phyloP scores from a whole-genome alignment of 1,139 yeast genomes.

The Debaryomycetaceae sp. region DNA sequence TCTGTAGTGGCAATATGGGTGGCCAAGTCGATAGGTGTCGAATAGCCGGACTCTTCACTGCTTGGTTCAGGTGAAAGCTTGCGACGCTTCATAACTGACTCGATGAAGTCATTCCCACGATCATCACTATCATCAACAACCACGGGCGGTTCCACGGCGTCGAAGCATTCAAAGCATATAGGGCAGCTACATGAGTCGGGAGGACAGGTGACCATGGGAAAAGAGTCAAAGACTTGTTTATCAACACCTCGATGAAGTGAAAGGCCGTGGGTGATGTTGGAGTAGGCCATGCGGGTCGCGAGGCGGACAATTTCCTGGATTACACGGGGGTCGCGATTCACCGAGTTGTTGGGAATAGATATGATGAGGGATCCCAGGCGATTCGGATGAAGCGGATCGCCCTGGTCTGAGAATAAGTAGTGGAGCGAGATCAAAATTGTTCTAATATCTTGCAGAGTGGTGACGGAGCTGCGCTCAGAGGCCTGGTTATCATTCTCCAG shows the following conservation, averaged over 20 bases:
- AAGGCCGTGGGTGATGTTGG: conserved; percentile 41
- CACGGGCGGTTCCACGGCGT: conserved; percentile 4
- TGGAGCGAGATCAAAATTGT: conserved; percentile 36
- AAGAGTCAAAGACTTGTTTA: conserved; percentile 37
- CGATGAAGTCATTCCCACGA: conserved; percentile 8
- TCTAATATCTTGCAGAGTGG: too few species aligned
- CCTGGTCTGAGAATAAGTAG: conserved; percentile 34
- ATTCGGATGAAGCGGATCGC: conserved; percentile 28
- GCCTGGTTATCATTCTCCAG: too few species aligned
- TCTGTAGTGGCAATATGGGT: too few species aligned
- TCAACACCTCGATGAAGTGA: conserved; percentile 40
- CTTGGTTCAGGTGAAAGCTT: not conserved
- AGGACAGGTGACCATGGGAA: conserved; percentile 25
- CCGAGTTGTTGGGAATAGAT: conserved; percentile 55
- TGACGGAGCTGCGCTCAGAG: conserved; percentile 4
- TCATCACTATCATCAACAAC: conserved; percentile 4
- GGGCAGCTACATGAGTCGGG: conserved; percentile 37
- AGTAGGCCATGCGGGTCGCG: conserved; percentile 61
- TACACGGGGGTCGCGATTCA: conserved; percentile 41
- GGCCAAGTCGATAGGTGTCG: too few species aligned
- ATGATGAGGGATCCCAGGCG: conserved; percentile 47
- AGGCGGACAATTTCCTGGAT: conserved; percentile 48
- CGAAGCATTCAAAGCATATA: conserved; percentile 58
- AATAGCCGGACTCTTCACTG: conserved; percentile 1
- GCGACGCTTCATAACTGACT: too few species aligned